These are phyloP conservation scores for Mrakia frigida DNA, from an alignment of 768 basidiomycete species.

Conservation along the genomic window DNA sequence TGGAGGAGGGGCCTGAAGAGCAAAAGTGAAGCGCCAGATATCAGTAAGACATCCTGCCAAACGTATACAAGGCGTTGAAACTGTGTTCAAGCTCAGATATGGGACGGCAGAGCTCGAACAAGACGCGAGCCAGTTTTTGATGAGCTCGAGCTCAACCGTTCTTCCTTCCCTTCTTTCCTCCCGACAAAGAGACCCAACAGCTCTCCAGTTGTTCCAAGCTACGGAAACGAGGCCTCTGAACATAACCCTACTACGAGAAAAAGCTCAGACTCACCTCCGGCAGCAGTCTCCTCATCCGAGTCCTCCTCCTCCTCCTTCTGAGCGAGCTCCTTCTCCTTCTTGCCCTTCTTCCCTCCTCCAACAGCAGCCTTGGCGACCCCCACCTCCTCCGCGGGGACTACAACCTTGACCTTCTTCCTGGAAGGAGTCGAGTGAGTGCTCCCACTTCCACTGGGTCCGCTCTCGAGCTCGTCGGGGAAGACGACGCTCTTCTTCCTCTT, in stretches of 20 bases:
- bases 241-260: background rate
- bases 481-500: constrained; percentile 42
- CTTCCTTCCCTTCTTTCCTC: background rate
- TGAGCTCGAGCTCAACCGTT: background rate
- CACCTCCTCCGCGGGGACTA: background rate
- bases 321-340: constrained; percentile 31
- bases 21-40: background rate
- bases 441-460: constrained; percentile 42
- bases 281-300: constrained; percentile 30
- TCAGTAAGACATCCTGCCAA: too few relatives aligned
- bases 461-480: constrained; percentile 41
- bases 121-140: background rate
- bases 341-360: constrained; percentile 34
- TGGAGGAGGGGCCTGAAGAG: constrained; percentile 28
- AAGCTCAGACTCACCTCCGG: constrained; percentile 24
- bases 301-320: constrained; percentile 34
- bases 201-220: too few relatives aligned
- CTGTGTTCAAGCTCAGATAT: constrained; percentile 2
- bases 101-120: too few relatives aligned
- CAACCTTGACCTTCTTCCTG: constrained; percentile 11
- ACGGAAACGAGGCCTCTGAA: too few relatives aligned
- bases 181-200: background rate
- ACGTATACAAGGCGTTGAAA: too few relatives aligned
- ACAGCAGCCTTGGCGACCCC: background rate
- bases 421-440: constrained; percentile 9